A percentile compares a stretch with the other conserved stretches of the same genome.
Evolutionary conservation across 441 rosid genomes (phyloP).

Genomic region (Adansonia madagascariensis): DNA sequence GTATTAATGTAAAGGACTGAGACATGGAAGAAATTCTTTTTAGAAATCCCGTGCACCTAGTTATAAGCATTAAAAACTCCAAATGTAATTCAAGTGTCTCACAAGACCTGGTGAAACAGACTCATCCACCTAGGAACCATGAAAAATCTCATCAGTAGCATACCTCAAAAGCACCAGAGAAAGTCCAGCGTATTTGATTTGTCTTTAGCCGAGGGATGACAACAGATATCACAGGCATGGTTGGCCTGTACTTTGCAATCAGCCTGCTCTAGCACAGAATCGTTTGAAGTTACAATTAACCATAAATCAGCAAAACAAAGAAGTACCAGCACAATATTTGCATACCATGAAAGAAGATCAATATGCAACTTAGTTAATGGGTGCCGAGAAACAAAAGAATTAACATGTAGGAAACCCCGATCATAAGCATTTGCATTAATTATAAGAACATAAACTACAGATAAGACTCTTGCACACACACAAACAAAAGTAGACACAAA

Average conservation of each 20-base stretch:
- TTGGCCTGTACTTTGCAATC: conserved; percentile 72
- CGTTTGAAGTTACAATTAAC: background rate
- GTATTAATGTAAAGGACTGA: too few species aligned
- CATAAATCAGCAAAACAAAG: conserved; percentile 1
- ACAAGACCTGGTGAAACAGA: background rate
- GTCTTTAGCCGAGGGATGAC: conserved; percentile 69
- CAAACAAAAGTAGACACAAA: background rate
- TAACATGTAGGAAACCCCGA: background rate
- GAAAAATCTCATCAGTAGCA: conserved; percentile 22
- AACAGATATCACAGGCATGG: conserved; percentile 72
- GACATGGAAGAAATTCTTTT: background rate
- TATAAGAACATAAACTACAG: background rate
- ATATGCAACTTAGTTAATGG: background rate
- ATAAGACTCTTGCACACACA: background rate
- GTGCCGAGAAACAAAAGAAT: background rate
- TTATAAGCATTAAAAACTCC: conserved; percentile 3
- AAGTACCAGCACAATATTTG: conserved; percentile 5
- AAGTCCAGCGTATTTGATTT: conserved; percentile 64
- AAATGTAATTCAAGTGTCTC: background rate
- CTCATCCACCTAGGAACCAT: background rate
- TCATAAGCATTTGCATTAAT: background rate
- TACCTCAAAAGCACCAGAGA: conserved; percentile 72
- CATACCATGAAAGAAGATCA: conserved; percentile 7
- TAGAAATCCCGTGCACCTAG: background rate
- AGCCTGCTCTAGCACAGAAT: conserved; percentile 41